These are phyloP conservation scores for Chloranthus sessilifolius DNA, from an alignment of 164 flowering plant species.

Conservation along the genomic window DNA sequence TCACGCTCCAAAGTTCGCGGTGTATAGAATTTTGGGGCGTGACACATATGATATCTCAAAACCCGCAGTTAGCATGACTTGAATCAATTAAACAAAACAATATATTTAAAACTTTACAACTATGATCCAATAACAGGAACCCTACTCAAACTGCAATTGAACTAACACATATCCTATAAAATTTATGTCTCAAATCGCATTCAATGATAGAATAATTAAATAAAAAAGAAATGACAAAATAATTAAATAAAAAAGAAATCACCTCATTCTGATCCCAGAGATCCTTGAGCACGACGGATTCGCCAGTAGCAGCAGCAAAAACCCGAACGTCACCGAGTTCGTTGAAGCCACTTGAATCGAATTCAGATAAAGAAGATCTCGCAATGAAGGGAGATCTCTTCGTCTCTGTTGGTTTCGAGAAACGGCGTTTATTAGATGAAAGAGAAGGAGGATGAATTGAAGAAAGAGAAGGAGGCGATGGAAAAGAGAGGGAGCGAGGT, in stretches of 20 bases:
- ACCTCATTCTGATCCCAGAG: constrained; percentile 87
- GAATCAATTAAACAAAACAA: too few relatives aligned
- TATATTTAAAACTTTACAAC: too few relatives aligned
- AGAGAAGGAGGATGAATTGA: constrained; percentile 20
- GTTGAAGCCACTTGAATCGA: constrained; percentile 14
- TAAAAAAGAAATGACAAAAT: background rate
- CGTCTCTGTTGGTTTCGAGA: constrained; percentile 14
- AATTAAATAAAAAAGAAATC: background rate
- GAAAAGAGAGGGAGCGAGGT: constrained; percentile 12
- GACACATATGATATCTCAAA: too few relatives aligned
- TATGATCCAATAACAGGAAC: too few relatives aligned
- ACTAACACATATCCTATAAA: too few relatives aligned
- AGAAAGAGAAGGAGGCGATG: constrained; percentile 17
- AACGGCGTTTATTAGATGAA: constrained; percentile 6
- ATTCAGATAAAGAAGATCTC: constrained; percentile 14
- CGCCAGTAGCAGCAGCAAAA: constrained; percentile 54
- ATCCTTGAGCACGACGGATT: constrained; percentile 54
- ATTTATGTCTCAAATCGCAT: too few relatives aligned
- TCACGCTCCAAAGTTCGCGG: too few relatives aligned
- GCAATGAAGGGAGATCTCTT: background rate
- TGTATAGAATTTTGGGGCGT: too few relatives aligned
- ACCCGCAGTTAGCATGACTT: too few relatives aligned
- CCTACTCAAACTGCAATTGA: too few relatives aligned
- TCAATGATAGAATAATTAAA: background rate
- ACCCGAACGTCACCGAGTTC: constrained; percentile 52